Percentiles rank a stretch among this genome's conserved stretches.
phyloP scores from a whole-genome alignment of 2,329 filamentous ascomycete genomes.

The Gremmenia infestans region DNA sequence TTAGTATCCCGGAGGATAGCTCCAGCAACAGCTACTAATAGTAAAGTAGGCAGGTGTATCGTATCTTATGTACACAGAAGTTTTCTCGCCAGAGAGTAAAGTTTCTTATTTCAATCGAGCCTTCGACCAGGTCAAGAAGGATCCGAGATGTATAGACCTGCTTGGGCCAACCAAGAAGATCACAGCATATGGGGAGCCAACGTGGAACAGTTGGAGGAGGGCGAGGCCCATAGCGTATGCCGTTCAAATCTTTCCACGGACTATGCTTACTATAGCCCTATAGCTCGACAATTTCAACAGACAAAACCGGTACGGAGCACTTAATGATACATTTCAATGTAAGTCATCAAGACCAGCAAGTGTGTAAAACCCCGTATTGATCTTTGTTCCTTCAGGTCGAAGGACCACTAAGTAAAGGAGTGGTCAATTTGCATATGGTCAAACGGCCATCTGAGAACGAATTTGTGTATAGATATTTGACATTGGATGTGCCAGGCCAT shows the following conservation, averaged over 20 bases:
- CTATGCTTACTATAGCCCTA: conserved; percentile 27
- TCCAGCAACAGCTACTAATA: conserved; percentile 11
- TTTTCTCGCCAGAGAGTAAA: conserved; percentile 80
- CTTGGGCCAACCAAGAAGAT: conserved; percentile 75
- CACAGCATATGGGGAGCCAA: conserved; percentile 74
- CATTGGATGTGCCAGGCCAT: conserved; percentile 71
- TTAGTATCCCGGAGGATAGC: conserved; percentile 35
- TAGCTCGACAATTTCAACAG: conserved; percentile 63
- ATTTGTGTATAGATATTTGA: conserved; percentile 77
- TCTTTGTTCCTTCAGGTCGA: conserved; percentile 52
- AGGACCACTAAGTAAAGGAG: conserved; percentile 68
- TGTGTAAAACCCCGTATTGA: conserved; percentile 14
- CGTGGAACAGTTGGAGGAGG: conserved; percentile 73
- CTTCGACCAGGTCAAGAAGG: conserved; percentile 70
- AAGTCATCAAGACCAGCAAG: conserved; percentile 28
- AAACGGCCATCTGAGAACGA: conserved; percentile 61
- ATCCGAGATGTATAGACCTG: conserved; percentile 64
- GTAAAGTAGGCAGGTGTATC: conserved; percentile 61
- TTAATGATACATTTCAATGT: conserved; percentile 82
- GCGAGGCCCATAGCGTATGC: conserved; percentile 56
- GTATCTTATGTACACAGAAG: conserved; percentile 74
- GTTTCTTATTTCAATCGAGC: conserved; percentile 85
- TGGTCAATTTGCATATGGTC: conserved; percentile 73
- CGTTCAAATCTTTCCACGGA: background rate
- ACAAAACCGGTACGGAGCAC: conserved; percentile 73